Conservation (phyloP, 202 grass and related monocot species). For the Setaria italica region DNA sequence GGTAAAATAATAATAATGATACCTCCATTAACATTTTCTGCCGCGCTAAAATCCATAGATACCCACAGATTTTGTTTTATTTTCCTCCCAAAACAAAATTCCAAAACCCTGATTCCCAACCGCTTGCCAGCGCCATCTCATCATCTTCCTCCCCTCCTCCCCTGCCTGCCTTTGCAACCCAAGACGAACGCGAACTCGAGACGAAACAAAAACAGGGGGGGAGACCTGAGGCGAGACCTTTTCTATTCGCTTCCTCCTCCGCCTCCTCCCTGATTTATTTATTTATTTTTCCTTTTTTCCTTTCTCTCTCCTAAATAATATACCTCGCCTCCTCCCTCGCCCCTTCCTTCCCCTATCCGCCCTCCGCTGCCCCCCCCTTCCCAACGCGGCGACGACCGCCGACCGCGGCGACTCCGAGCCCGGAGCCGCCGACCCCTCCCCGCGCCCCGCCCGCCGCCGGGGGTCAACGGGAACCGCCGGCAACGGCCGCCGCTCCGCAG, state of each 20-base stretch:
- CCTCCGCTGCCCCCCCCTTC: conserved; percentile 33
- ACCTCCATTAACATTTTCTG: not conserved
- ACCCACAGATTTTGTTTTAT: not conserved
- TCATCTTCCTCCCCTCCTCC: not conserved
- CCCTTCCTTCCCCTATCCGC: conserved; percentile 39
- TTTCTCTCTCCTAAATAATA: conserved; percentile 5
- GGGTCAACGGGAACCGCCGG: not conserved
- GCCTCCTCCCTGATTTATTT: not conserved
- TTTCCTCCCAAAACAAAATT: not conserved
- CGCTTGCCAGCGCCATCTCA: not conserved
- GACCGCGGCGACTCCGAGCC: conserved; percentile 4
- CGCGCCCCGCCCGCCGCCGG: not conserved
- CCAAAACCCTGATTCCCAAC: not conserved
- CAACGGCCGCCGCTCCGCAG: conserved; percentile 2
- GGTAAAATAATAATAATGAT: not conserved
- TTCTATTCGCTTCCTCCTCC: conserved; percentile 28
- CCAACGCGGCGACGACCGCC: conserved; percentile 51
- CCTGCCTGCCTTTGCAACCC: not conserved
- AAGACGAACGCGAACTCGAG: not conserved
- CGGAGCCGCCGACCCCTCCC: not conserved
- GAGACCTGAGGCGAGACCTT: not conserved
- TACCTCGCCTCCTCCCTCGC: conserved; percentile 15
- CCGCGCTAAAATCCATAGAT: not conserved
- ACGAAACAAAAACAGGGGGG: not conserved
- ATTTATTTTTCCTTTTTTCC: not conserved